phyloP scores from a whole-genome alignment of 805 yeast species.

The Pichia phayaonensis region DNA sequence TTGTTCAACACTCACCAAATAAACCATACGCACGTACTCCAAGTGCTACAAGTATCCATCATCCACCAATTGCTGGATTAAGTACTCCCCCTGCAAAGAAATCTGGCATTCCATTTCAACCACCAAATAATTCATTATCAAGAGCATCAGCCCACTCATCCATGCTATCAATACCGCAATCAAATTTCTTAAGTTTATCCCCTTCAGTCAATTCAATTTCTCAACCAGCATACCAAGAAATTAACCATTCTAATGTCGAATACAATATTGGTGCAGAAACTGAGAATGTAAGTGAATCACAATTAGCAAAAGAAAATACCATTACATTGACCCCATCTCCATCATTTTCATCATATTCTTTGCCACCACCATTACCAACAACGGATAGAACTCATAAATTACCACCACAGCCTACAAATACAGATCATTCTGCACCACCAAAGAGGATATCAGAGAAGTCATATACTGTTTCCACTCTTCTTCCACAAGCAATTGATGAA shows the following conservation, averaged over 20 bases:
- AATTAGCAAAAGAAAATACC: neutral
- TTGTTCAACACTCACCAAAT: neutral
- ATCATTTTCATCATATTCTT: neutral
- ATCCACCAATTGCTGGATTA: neutral
- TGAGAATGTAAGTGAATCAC: neutral
- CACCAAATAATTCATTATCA: neutral
- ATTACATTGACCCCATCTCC: neutral
- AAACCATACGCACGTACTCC: neutral
- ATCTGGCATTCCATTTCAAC: neutral
- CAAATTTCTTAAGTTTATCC: neutral
- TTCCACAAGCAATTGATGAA: neutral
- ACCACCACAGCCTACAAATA: neutral
- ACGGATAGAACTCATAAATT: neutral
- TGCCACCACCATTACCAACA: neutral
- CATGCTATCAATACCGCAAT: neutral
- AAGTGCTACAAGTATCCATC: neutral
- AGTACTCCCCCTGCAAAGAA: neutral
- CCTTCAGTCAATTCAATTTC: neutral
- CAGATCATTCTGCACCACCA: neutral
- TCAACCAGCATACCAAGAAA: neutral
- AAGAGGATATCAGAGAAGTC: neutral
- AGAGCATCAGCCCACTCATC: neutral
- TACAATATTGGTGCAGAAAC: neutral
- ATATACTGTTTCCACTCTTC: neutral
- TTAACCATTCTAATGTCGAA: neutral